These are phyloP conservation scores for Pythium rishiriense DNA, from an alignment of 352 stramenopile genomes.

Conservation along the genomic window DNA sequence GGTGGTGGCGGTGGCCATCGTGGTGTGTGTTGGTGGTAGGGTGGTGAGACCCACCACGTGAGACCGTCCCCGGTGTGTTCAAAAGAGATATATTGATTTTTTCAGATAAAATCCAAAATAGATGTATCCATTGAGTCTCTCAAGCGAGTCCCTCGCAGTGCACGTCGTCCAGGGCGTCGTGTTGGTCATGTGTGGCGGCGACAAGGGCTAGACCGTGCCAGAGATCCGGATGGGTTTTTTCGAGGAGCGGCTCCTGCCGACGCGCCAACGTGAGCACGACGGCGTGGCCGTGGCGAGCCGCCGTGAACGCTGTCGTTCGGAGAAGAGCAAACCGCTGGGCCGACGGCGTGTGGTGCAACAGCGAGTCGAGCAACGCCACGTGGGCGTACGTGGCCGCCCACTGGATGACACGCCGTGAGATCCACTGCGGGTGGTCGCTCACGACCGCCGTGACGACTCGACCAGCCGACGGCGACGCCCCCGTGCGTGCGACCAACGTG, in stretches of 20 bases:
- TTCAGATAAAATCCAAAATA: no score
- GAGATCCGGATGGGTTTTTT: not conserved
- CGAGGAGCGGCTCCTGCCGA: not conserved
- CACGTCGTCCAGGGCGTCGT: not conserved
- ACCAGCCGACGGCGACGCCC: not conserved
- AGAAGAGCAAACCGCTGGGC: not conserved
- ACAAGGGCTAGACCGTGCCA: not conserved
- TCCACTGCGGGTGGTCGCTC: constrained; percentile 1
- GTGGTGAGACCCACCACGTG: not conserved
- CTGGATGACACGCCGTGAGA: not conserved
- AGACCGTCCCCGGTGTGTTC: no score
- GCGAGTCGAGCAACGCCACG: not conserved
- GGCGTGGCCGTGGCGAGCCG: constrained; percentile 1
- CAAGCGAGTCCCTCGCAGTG: no score
- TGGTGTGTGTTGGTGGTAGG: no score
- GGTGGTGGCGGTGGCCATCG: no score
- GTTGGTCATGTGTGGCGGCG: not conserved
- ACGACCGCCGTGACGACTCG: not conserved
- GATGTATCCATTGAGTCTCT: no score
- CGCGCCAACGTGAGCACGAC: constrained; percentile 3
- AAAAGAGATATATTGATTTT: no score
- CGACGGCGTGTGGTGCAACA: not conserved
- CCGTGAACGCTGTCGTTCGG: not conserved
- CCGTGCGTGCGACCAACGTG: not conserved
- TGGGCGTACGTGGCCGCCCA: constrained; percentile 17